These are phyloP conservation scores for Leishmania martiniquensis DNA, from an alignment of 208 protist species.

Conservation along the genomic window DNA sequence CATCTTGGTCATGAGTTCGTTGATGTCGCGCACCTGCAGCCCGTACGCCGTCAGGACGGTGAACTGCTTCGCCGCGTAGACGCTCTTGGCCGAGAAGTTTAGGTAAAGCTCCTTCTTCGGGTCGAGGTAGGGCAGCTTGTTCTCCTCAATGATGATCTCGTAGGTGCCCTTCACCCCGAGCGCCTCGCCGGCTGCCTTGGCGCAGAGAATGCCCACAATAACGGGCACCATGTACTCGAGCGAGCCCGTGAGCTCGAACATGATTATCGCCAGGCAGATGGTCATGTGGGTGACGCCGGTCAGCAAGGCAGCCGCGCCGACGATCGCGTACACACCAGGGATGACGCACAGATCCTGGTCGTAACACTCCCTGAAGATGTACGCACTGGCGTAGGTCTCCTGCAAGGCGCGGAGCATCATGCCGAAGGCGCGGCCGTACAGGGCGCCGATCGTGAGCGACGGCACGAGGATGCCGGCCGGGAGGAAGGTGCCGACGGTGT, in stretches of 20 bases:
- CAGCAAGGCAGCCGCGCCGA: slow-evolving; percentile 92
- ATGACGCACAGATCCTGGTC: slow-evolving; percentile 78
- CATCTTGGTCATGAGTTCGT: slow-evolving; percentile 60
- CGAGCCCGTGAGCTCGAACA: slow-evolving; percentile 94
- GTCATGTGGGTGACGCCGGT: slow-evolving; percentile 94
- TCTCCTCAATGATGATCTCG: slow-evolving; percentile 80
- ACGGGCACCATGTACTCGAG: slow-evolving; percentile 83
- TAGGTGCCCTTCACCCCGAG: slow-evolving; percentile 76
- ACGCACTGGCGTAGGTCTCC: slow-evolving; percentile 53
- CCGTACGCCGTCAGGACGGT: slow-evolving; percentile 70
- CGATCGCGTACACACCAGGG: slow-evolving; percentile 92
- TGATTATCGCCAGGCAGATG: slow-evolving; percentile 94
- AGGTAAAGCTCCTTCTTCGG: slow-evolving; percentile 79
- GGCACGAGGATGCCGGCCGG: slow-evolving; percentile 94
- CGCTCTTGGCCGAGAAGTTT: slow-evolving; percentile 53
- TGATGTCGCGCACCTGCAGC: slow-evolving; percentile 62
- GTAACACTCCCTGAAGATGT: slow-evolving; percentile 68
- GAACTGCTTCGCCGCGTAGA: slow-evolving; percentile 58
- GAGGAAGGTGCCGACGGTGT: slow-evolving; percentile 73
- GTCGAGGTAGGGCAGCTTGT: slow-evolving; percentile 80
- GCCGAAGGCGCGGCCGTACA: slow-evolving; percentile 79
- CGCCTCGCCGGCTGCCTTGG: slow-evolving; percentile 74
- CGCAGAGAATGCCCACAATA: slow-evolving; percentile 69
- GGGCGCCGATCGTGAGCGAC: slow-evolving; percentile 88
- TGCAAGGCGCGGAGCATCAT: slow-evolving; percentile 62